Evolutionary conservation across 108 stramenopile genomes (phyloP).

Genomic region (Cafeteria roenbergensis): DNA sequence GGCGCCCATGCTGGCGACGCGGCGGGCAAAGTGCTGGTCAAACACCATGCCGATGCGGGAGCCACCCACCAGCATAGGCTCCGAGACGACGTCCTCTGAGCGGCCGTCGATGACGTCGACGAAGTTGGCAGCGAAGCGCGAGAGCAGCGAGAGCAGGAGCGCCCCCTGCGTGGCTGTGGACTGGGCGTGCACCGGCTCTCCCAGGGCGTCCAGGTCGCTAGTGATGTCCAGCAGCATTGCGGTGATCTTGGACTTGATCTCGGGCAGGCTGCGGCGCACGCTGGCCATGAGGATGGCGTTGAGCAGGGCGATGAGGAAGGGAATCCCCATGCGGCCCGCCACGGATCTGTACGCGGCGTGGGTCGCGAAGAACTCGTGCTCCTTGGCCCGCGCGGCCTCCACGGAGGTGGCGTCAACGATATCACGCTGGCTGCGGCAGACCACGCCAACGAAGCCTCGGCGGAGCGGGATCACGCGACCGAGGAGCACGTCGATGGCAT

Average conservation of each 20-base stretch:
- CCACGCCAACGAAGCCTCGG: slow-evolving; percentile 81
- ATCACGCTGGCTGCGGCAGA: slow-evolving; percentile 89
- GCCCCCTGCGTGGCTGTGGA: slow-evolving; percentile 50
- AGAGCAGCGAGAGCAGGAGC: slow-evolving; percentile 63
- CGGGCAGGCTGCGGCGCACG: slow-evolving; percentile 87
- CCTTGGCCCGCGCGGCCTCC: slow-evolving; percentile 60
- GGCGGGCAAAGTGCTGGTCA: slow-evolving; percentile 71
- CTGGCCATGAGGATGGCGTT: slow-evolving; percentile 88
- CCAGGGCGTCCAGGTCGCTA: slow-evolving; percentile 57
- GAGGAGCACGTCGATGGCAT: slow-evolving; percentile 68
- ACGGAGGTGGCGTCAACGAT: slow-evolving; percentile 71
- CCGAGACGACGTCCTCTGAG: slow-evolving; percentile 37
- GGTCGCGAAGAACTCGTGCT: slow-evolving; percentile 69
- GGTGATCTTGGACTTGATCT: slow-evolving; percentile 73
- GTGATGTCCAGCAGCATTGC: slow-evolving; percentile 73
- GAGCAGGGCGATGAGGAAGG: no score
- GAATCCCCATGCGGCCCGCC: slow-evolving; percentile 4
- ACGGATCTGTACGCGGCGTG: slow-evolving; percentile 67
- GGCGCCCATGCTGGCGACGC: slow-evolving; percentile 66
- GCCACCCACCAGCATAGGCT: slow-evolving; percentile 84
- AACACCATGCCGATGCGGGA: slow-evolving; percentile 85
- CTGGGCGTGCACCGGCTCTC: slow-evolving; percentile 33
- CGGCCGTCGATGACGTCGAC: slow-evolving; percentile 67
- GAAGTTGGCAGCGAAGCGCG: slow-evolving; percentile 78
- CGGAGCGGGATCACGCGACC: slow-evolving; percentile 77